Percentiles rank a stretch among this genome's conserved stretches.
Conservation (phyloP, 2,329 filamentous ascomycete species). For the Fusarium nelsonii region DNA sequence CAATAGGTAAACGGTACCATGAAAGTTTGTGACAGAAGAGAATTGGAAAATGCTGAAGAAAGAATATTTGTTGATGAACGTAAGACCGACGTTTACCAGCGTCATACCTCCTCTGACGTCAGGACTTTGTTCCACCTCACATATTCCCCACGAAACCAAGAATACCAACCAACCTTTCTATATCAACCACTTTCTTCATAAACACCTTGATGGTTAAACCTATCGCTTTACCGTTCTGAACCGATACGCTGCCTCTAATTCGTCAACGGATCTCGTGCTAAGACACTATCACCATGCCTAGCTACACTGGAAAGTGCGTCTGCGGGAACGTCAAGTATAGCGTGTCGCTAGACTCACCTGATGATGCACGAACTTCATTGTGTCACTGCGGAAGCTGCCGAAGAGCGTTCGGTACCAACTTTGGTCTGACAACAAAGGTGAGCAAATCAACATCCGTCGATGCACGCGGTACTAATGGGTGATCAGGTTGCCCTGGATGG, state of each 20-base stretch:
- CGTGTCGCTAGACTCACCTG: constrained; percentile 15
- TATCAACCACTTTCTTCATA: background rate
- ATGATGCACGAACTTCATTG: constrained; percentile 24
- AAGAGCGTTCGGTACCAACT: constrained; percentile 33
- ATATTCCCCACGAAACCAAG: background rate
- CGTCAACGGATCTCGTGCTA: background rate
- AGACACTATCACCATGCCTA: constrained; percentile 2
- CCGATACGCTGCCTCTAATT: background rate
- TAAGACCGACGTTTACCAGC: constrained; percentile 7
- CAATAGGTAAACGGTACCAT: background rate
- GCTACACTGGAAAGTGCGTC: constrained; percentile 26
- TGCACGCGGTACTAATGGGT: background rate
- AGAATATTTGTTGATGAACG: background rate
- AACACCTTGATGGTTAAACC: background rate
- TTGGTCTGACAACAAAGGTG: constrained; percentile 28
- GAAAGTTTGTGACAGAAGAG: background rate
- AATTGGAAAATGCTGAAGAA: no score
- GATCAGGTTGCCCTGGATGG: constrained; percentile 12
- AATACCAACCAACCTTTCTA: background rate
- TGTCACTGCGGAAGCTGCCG: constrained; percentile 30
- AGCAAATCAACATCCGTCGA: rapidly evolving
- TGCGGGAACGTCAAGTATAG: constrained; percentile 30
- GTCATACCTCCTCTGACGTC: constrained; percentile 26
- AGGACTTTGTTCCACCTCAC: background rate
- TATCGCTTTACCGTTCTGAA: rapidly evolving